phyloP scores from a whole-genome alignment of 2,329 filamentous ascomycete genomes.

The Talaromyces pinophilus region DNA sequence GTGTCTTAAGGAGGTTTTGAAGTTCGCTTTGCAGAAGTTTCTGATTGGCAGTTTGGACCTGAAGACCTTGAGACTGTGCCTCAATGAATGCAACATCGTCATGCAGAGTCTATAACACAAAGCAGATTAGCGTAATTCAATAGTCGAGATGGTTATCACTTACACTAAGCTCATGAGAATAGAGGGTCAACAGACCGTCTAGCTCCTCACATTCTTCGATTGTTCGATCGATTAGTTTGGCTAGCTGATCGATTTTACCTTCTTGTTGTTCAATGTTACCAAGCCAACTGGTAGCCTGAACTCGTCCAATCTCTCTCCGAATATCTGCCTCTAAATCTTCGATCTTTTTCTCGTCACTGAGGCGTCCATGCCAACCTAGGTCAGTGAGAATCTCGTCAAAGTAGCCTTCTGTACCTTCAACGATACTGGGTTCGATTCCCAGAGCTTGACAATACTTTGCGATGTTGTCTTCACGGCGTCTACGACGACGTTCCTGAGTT shows the following conservation, averaged over 20 bases:
- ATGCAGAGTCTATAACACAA: conserved; percentile 70
- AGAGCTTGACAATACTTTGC: conserved; percentile 74
- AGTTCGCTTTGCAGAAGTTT: conserved; percentile 90
- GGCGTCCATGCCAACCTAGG: conserved; percentile 82
- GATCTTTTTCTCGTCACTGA: conserved; percentile 72
- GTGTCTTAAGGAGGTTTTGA: conserved; percentile 82
- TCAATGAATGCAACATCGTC: conserved; percentile 98
- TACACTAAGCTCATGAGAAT: conserved; percentile 90
- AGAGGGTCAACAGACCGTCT: conserved; percentile 89
- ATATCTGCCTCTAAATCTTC: conserved; percentile 81
- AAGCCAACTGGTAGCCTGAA: conserved; percentile 91
- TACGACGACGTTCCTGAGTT: conserved; percentile 57
- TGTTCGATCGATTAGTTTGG: conserved; percentile 81
- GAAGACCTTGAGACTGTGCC: conserved; percentile 91
- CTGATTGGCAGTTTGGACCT: conserved; percentile 96
- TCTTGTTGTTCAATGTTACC: conserved; percentile 82
- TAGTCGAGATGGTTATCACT: conserved; percentile 37
- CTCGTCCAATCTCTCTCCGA: conserved; percentile 82
- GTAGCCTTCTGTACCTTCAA: conserved; percentile 74
- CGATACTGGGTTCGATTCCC: conserved; percentile 73
- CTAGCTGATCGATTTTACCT: conserved; percentile 83
- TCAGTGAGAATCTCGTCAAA: conserved; percentile 82
- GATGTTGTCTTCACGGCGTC: conserved; percentile 70
- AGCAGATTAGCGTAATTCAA: conserved; percentile 23
- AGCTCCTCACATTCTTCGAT: conserved; percentile 95